Evolutionary conservation across 2,329 filamentous ascomycete species (phyloP).

Genomic region (Aspergillus tamarii): DNA sequence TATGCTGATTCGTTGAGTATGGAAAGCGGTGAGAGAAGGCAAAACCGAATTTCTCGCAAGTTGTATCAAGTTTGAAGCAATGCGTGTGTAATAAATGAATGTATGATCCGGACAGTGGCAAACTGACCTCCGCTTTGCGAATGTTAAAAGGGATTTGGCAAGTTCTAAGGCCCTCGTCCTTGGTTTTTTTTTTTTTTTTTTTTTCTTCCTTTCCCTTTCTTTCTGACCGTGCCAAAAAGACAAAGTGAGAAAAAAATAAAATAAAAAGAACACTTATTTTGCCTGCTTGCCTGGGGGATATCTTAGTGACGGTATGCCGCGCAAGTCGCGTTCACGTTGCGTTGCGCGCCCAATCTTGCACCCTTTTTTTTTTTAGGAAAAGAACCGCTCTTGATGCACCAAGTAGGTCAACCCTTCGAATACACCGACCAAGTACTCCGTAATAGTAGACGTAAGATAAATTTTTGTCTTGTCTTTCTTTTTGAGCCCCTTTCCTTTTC

Average conservation of each 20-base stretch:
- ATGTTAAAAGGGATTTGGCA: not conserved
- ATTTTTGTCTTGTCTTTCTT: conserved; percentile 9
- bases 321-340: conserved; percentile 8
- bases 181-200: not conserved
- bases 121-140: not conserved
- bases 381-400: conserved; percentile 18
- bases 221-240: not conserved
- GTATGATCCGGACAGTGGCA: not conserved
- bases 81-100: not conserved
- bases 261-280: not conserved
- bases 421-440: conserved; percentile 29
- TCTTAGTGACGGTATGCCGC: conserved; percentile 4
- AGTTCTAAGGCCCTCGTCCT: conserved; percentile 11
- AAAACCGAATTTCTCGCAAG: not conserved
- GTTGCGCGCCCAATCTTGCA: conserved; percentile 6
- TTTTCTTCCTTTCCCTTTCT: conserved; percentile 1
- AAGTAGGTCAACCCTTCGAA: conserved; percentile 24
- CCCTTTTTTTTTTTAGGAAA: conserved; percentile 15
- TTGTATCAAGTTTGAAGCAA: not conserved
- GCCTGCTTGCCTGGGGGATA: not conserved
- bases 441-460: conserved; percentile 27
- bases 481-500: conserved; percentile 10
- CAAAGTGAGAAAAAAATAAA: not conserved
- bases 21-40: conserved; percentile 1
- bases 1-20: conserved; percentile 18